Base-by-base conservation (phyloP, 106 monocot species). In the Platanthera guangdongensis region DNA sequence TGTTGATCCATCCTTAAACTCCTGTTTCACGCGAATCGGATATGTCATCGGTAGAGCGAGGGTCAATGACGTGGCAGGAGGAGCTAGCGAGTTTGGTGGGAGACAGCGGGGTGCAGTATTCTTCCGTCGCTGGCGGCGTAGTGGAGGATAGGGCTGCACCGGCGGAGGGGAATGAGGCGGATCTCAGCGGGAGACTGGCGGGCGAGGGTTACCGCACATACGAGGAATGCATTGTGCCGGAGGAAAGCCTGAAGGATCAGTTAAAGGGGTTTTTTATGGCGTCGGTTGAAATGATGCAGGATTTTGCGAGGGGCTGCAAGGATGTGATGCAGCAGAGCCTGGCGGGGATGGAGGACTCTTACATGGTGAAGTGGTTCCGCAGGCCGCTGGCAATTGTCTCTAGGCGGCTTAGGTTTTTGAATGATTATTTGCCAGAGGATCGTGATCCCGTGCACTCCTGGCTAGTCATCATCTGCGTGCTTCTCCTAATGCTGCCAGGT, bases 361-460 rank as follows among this genome's bases (percentile, higher is more conserved):
- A 85, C 50, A 52, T 91, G 13, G 82, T 75, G 52, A 84, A 74
- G 83, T 84, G 68, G 81, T 75, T 93, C 53, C 79, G 85, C 67
- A 82, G 76, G 52, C 89, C 82, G 65, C 62, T 73, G 59, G 75
- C 53, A 19, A 83, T 52, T n/a, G 84, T 78, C 53, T 79, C 85
- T 5, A 73, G 73, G 32, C 82, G 77, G 55, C 73, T 97, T 53
- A 79, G 74, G 59, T 97, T 97, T 75, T 79, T 91, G 87, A 97
- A 97, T 71, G 96, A 93, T 76, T 97, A 84, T 85, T 80, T 97
- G 86, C 96, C 96, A 22, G 96, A 97, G 87, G 96, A 97, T 79
- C 85, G 89, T 49, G 93, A 97, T 82, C 96, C 93, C 8, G 78
- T 59, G 14, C 89, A 91, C 25, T 80, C 89, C 0, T 97, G 96